Base-by-base conservation (phyloP, 1,284 basidiomycete genomes). In the Pseudozyma tsukubaensis region DNA sequence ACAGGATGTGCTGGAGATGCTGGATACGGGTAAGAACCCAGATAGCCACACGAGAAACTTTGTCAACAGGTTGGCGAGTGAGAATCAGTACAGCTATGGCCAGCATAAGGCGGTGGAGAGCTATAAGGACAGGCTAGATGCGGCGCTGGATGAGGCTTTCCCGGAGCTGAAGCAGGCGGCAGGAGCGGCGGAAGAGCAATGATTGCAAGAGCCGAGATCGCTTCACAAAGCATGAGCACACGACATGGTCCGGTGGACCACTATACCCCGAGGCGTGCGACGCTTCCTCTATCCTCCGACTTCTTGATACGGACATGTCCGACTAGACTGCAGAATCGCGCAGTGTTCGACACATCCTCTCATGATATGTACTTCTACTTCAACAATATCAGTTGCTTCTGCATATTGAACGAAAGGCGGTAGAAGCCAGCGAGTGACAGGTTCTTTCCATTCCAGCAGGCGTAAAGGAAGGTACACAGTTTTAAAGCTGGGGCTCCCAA, bases 71-170 rank as follows among this genome's bases (percentile, higher is more conserved):
- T 65, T 84, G 36, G 78, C 76, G 14, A 74, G 68, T 55, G 82
- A 84, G 64, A 84, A 83, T 45, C 83, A 84, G 72, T 81, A 82
- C 52, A 78, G 82, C 50, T 60, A 73, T 13, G 82, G 80, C 2
- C 81, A 82, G 55, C 70, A 77, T 51, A 39, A 10, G 13, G 73
- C 69, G 14, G 51, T 76, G 35, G 51, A 68, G 39, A 71, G 59
- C 14, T 76, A 76, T 24, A 68, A 69, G 55, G 14, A 34, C 6
- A 35, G 43, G 18, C 40, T 76, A 21, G 59, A 68, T 29, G 44
- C 32, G 5, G 68, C 69, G n/a, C 44, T 76, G 29, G 73, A 72
- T 14, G n/a, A 65, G 32, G 69, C 69, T 1, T 76, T 76, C 16
- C 73, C 73, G 2, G 68, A 60, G n/a, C 42, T 75, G 39, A 52